These are phyloP conservation scores for Hydnum rufescens DNA, from an alignment of 768 basidiomycete genomes.

Conservation along the genomic window DNA sequence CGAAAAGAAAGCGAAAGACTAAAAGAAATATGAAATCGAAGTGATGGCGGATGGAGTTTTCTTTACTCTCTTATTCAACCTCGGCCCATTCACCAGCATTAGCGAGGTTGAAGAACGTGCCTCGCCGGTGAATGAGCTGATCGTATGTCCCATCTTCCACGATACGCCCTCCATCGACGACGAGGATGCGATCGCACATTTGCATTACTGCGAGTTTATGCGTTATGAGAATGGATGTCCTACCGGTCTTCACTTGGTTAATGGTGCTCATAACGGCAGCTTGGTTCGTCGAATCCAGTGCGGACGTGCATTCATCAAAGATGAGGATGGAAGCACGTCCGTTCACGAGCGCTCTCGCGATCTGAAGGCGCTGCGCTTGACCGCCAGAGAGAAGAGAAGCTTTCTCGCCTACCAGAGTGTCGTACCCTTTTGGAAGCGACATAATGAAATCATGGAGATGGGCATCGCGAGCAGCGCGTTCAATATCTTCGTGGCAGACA, in stretches of 20 bases:
- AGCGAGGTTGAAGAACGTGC: conserved; percentile 59
- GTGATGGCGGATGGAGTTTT: no score
- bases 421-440: conserved; percentile 63
- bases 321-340: conserved; percentile 54
- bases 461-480: conserved; percentile 52
- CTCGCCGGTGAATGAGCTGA: conserved; percentile 40
- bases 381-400: conserved; percentile 83
- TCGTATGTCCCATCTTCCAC: conserved; percentile 66
- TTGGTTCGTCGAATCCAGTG: conserved; percentile 73
- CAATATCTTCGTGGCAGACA: conserved; percentile 33
- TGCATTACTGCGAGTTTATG: conserved; percentile 83
- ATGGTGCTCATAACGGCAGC: conserved; percentile 65
- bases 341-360: conserved; percentile 68
- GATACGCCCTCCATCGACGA: conserved; percentile 57
- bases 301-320: conserved; percentile 89
- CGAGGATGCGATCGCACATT: conserved; percentile 77
- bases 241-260: conserved; percentile 35
- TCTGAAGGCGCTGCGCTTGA: conserved; percentile 82
- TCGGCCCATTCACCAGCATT: conserved; percentile 50
- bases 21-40: no score
- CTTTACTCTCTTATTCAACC: not conserved
- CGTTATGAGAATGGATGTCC: conserved; percentile 82
- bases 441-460: conserved; percentile 77
- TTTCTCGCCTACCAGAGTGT: conserved; percentile 78
- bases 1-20: no score